Evolutionary conservation across 352 stramenopile genomes (phyloP).

Genomic region (Phytophthora hibernalis): DNA sequence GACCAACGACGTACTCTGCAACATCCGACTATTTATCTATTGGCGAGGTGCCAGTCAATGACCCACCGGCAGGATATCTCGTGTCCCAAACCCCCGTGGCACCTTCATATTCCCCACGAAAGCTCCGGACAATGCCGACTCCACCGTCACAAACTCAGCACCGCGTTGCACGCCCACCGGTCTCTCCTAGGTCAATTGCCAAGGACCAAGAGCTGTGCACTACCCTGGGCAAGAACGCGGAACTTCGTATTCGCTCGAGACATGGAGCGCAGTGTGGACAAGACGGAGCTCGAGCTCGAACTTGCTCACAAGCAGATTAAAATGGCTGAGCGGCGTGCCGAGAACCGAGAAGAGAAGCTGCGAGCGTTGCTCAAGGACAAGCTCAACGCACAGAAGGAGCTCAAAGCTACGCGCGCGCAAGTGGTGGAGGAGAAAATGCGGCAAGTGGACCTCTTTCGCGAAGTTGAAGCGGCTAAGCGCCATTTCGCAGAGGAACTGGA

Average conservation of each 20-base stretch:
- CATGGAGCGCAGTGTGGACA: conserved; percentile 58
- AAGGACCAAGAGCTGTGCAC: conserved; percentile 62
- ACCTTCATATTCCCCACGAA: conserved; percentile 28
- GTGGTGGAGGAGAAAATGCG: conserved; percentile 80
- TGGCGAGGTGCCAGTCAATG: conserved; percentile 23
- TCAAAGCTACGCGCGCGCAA: conserved; percentile 64
- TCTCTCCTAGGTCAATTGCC: conserved; percentile 18
- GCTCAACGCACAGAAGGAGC: conserved; percentile 69
- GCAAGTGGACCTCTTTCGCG: conserved; percentile 67
- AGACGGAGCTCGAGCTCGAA: conserved; percentile 52
- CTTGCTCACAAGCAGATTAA: conserved; percentile 70
- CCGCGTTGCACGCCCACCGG: conserved; percentile 16
- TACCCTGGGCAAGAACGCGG: conserved; percentile 67
- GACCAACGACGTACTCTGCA: conserved; percentile 13
- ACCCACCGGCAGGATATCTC: conserved; percentile 16
- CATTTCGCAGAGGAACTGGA: conserved; percentile 52
- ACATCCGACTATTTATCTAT: conserved; percentile 38
- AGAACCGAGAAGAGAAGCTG: conserved; percentile 72
- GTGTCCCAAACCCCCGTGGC: conserved; percentile 29
- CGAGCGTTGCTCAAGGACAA: conserved; percentile 72
- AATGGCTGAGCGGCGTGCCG: conserved; percentile 56
- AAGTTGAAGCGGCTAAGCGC: conserved; percentile 59
- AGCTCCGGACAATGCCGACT: conserved; percentile 23
- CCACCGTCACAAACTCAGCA: conserved; percentile 19
- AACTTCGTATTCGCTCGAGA: conserved; percentile 68